phyloP scores from a whole-genome alignment of 1,284 basidiomycete species.

The Moniliella sp. region DNA sequence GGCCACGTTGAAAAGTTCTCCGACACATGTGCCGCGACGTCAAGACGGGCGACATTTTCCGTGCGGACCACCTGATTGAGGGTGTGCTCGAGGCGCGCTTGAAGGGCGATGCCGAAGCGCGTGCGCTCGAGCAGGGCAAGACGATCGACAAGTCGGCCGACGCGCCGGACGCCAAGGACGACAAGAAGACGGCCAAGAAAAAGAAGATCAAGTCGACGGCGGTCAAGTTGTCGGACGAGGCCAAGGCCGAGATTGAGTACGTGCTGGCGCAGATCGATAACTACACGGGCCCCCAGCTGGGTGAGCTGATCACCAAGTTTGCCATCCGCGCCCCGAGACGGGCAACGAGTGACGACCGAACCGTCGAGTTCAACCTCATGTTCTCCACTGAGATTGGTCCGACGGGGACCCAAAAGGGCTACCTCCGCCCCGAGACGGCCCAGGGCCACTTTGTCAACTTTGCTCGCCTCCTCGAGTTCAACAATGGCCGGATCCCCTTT shows the following conservation, averaged over 20 bases:
- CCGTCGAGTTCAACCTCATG: constrained; percentile 95
- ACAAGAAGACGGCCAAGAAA: constrained; percentile 48
- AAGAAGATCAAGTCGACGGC: constrained; percentile 55
- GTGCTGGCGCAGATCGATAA: constrained; percentile 86
- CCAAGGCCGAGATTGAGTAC: constrained; percentile 56
- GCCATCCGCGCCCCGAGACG: constrained; percentile 75
- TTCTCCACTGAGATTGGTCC: constrained; percentile 91
- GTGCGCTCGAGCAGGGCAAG: constrained; percentile 37
- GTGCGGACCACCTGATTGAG: constrained; percentile 90
- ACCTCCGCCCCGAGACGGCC: constrained; percentile 87
- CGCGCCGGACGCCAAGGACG: constrained; percentile 9
- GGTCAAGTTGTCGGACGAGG: constrained; percentile 55
- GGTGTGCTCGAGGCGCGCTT: constrained; percentile 71
- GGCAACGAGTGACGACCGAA: constrained; percentile 71
- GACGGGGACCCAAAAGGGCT: constrained; percentile 87
- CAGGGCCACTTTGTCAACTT: constrained; percentile 99
- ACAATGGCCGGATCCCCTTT: constrained; percentile 85
- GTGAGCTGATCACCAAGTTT: constrained; percentile 62
- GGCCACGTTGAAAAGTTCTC: constrained; percentile 95
- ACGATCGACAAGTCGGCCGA: constrained; percentile 3
- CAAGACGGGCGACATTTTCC: constrained; percentile 74
- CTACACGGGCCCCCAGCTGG: constrained; percentile 76
- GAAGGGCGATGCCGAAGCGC: constrained; percentile 76
- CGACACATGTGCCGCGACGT: constrained; percentile 95
- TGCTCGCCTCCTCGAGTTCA: constrained; percentile 83